phyloP scores from a whole-genome alignment of 805 yeast genomes.

The Myxozyma neglecta region DNA sequence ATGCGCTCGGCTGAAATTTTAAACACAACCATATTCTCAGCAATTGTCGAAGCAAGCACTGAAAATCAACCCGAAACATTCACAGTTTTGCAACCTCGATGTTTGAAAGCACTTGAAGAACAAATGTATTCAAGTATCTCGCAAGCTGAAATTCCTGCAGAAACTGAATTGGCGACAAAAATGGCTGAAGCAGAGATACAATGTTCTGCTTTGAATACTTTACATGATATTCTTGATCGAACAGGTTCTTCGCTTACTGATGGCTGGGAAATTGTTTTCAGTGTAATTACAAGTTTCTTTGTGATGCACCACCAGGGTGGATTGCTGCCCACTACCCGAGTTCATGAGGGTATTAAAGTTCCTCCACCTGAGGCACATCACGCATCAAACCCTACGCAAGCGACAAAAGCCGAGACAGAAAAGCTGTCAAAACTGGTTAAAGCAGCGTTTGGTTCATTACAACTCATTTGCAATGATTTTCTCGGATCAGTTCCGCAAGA shows the following conservation, averaged over 20 bases:
- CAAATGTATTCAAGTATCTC: slow-evolving; percentile 39
- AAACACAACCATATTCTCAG: slow-evolving; percentile 47
- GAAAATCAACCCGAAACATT: slow-evolving; percentile 7
- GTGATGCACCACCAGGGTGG: slow-evolving; percentile 27
- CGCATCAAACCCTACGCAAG: neutral
- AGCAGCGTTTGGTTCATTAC: slow-evolving; percentile 77
- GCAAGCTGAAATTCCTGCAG: slow-evolving; percentile 24
- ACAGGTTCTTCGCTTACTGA: slow-evolving; percentile 61
- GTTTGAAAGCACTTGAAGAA: slow-evolving; percentile 48
- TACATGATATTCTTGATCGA: slow-evolving; percentile 73
- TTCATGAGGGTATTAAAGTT: slow-evolving; percentile 13
- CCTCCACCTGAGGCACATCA: neutral
- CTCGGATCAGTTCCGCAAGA: slow-evolving; percentile 65
- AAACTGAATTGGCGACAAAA: slow-evolving; percentile 27
- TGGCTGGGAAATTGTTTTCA: slow-evolving; percentile 76
- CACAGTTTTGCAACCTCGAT: slow-evolving; percentile 42
- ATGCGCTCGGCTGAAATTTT: slow-evolving; percentile 52
- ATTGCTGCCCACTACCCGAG: slow-evolving; percentile 17
- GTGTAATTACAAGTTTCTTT: slow-evolving; percentile 46
- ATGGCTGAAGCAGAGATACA: slow-evolving; percentile 68
- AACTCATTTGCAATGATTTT: slow-evolving; percentile 83
- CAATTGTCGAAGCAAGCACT: slow-evolving; percentile 25
- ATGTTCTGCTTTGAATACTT: slow-evolving; percentile 57
- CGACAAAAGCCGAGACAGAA: slow-evolving; percentile 17
- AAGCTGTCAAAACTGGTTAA: slow-evolving; percentile 28